Evolutionary conservation across 345 rosid genomes (phyloP), one percentile per base, ranked within the genome.

Genomic region (Eucalyptus regnans): DNA sequence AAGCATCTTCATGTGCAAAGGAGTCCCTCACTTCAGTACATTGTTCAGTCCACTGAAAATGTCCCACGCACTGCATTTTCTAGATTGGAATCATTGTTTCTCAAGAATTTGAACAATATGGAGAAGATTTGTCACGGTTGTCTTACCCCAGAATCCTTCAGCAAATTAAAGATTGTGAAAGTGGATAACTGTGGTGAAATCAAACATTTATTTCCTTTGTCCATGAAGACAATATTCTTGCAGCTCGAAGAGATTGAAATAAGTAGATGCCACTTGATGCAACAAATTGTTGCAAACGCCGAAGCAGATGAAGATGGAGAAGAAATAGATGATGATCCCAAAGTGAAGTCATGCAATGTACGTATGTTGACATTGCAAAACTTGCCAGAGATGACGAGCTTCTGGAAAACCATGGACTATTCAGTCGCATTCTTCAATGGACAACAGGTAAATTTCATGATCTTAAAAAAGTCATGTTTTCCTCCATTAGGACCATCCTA

Each of bases 281-380:
- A 60, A 0, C 14, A 60, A 5, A 27, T 60, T 10, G 6, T 60
- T 0, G 4, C 0, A 11, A 14, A 11, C 5, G 66, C 0, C 0
- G 15, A 60, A 0, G 1, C 0, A 1, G 2, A 16, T 51, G 54
- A 51, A 16, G 0, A n/a, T 8, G 0, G 0, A 0, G 3, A 25
- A 54, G 20, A 25, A 20, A 4, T 3, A 1, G 0, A 54, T 8
- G 60, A 54, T 54, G 20, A 51, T 6, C 0, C 1, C 10, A 3
- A 0, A 0, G 5, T 20, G 11, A 20, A 3, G 11, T 3, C 25
- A 54, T 54, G 25, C 60, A 54, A 54, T 1, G 0, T 54, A 25
- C 60, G 60, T 20, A 54, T 25, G 5, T 0, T 54, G 0, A 20
- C 25, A 1, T 54, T 54, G 20, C 25, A 0, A 54, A 7, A 54